phyloP scores from a whole-genome alignment of 1,284 basidiomycete species.

The Phellinidium pouzarii region DNA sequence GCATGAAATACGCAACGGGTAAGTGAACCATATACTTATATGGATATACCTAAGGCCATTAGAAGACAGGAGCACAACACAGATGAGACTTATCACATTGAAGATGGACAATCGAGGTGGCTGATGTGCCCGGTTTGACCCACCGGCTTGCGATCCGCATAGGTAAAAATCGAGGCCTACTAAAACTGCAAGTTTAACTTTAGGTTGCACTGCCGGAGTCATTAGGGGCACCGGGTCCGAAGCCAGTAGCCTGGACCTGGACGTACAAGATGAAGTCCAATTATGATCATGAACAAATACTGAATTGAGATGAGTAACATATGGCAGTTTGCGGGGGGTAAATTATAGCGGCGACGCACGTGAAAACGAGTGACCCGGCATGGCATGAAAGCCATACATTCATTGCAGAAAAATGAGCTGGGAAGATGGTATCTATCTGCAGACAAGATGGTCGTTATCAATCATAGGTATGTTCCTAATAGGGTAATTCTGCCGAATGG shows the following conservation, averaged over 20 bases:
- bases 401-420: neutral
- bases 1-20: too few species aligned
- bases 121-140: neutral
- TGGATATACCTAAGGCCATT: too few species aligned
- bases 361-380: neutral
- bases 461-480: neutral
- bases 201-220: neutral
- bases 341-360: neutral
- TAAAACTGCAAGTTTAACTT: neutral
- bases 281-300: neutral
- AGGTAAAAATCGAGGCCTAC: neutral
- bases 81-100: neutral
- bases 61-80: too few species aligned
- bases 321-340: neutral
- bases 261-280: neutral
- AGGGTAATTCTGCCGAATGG: neutral
- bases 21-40: too few species aligned
- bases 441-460: neutral
- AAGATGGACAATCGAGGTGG: neutral
- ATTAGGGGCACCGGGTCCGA: neutral
- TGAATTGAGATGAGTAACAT: neutral
- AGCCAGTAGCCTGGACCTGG: neutral
- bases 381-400: neutral
- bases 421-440: neutral
- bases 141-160: neutral